These are phyloP conservation scores for Pulchroboletus neoregius DNA, from an alignment of 1,284 basidiomycete species.

Conservation along the genomic window DNA sequence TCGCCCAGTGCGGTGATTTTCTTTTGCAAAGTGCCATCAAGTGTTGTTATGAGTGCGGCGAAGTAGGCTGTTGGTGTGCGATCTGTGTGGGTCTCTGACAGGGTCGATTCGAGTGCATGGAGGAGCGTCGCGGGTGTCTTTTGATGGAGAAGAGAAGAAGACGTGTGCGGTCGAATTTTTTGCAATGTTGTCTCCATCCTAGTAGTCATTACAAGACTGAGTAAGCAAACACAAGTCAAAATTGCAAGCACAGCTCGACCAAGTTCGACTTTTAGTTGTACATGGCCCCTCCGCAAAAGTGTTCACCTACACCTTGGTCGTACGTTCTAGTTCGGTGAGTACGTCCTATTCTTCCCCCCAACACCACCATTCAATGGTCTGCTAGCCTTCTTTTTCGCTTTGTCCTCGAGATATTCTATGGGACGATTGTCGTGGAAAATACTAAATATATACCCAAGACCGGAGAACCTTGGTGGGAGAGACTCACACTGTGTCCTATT, in stretches of 20 bases:
- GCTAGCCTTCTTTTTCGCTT: conserved; percentile 66
- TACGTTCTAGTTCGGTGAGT: conserved; percentile 61
- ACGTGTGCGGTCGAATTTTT: conserved; percentile 87
- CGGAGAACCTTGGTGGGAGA: conserved; percentile 66
- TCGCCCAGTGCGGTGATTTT: conserved; percentile 62
- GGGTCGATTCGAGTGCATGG: conserved; percentile 83
- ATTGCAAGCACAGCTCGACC: conserved; percentile 9
- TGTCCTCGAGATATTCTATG: conserved; percentile 84
- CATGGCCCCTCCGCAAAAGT: conserved; percentile 38
- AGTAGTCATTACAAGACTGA: too few species aligned
- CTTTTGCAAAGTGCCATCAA: conserved; percentile 70
- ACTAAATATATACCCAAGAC: conserved; percentile 62
- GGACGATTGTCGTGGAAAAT: conserved; percentile 83
- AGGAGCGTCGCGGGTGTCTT: conserved; percentile 89
- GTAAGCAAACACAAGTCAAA: too few species aligned
- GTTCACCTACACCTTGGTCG: conserved; percentile 61
- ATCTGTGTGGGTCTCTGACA: conserved; percentile 74
- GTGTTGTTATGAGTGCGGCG: conserved; percentile 76
- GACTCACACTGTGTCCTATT: conserved; percentile 23
- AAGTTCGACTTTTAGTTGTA: background rate
- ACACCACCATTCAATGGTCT: conserved; percentile 3
- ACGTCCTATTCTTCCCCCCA: background rate
- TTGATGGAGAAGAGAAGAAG: conserved; percentile 82
- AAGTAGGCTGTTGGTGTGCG: conserved; percentile 83
- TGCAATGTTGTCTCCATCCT: conserved; percentile 62